Conservation (phyloP, 2,329 filamentous ascomycete species). For the Xylaria polymorpha region DNA sequence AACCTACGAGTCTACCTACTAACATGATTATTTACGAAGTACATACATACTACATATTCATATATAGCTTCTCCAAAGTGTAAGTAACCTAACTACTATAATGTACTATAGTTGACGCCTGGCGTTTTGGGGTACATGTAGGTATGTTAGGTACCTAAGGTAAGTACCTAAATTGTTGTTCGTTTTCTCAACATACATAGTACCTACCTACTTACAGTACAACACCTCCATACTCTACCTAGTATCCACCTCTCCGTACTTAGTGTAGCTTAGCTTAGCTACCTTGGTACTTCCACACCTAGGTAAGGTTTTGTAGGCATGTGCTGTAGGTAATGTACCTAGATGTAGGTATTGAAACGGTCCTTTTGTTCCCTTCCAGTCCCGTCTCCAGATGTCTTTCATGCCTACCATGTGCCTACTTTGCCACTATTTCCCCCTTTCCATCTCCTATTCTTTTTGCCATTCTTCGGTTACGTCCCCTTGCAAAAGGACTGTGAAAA, state of each 20-base stretch:
- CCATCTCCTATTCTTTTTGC: background rate
- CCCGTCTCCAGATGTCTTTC: background rate
- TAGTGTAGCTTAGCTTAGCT: background rate
- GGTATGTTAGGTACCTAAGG: no score
- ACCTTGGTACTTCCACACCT: background rate
- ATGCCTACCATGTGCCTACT: background rate
- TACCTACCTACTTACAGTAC: no score
- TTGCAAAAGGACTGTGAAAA: background rate
- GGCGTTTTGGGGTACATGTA: background rate
- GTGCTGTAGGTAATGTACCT: no score
- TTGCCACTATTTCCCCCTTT: background rate
- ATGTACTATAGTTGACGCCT: background rate
- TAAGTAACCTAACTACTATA: background rate
- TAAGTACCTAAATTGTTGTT: background rate
- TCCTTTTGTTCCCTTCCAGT: background rate
- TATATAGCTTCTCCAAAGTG: background rate
- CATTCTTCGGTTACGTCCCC: background rate
- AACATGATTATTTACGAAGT: no score
- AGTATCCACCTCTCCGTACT: constrained; percentile 7
- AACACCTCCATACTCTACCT: background rate
- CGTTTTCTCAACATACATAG: no score
- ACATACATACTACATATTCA: background rate
- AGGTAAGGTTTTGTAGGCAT: constrained; percentile 5
- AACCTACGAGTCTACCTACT: no score
- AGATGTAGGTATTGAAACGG: no score